Evolutionary conservation across 148 eudicot genomes (phyloP).

Genomic region (Nepenthes gracilis): DNA sequence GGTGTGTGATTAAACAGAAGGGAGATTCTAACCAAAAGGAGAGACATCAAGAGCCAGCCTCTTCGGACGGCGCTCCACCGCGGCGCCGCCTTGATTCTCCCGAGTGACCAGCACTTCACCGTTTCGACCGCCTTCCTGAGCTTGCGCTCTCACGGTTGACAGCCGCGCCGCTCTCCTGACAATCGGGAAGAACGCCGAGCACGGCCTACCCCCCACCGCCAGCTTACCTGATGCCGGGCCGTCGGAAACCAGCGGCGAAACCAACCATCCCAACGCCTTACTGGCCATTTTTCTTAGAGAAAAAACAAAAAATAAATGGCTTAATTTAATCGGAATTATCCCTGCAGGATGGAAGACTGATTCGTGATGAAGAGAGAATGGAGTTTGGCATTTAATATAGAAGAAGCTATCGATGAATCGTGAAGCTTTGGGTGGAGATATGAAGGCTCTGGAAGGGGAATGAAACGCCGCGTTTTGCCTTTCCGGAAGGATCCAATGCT

Average conservation of each 20-base stretch:
- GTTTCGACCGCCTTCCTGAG: conserved; percentile 7
- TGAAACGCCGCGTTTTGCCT: too few species aligned
- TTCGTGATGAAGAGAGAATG: not conserved
- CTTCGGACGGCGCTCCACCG: conserved; percentile 33
- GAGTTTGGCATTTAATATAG: not conserved
- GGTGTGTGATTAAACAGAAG: too few species aligned
- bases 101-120: not conserved
- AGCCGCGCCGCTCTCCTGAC: conserved; percentile 2
- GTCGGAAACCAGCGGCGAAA: conserved; percentile 15
- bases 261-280: conserved; percentile 13
- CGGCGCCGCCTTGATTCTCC: conserved; percentile 14
- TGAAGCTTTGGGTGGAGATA: conserved; percentile 6
- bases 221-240: conserved; percentile 1
- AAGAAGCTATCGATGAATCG: not conserved
- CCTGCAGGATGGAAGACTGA: too few species aligned
- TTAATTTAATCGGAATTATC: too few species aligned
- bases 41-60: conserved; percentile 29
- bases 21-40: conserved; percentile 33
- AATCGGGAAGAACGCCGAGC: conserved; percentile 16
- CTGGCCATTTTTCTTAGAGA: conserved; percentile 16
- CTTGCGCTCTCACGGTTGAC: conserved; percentile 31
- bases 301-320: not conserved
- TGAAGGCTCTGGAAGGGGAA: conserved; percentile 7
- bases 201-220: conserved; percentile 8
- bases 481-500: too few species aligned